Evolutionary conservation across 2,329 filamentous ascomycete genomes (phyloP).

Genomic region (Calonectria montana): DNA sequence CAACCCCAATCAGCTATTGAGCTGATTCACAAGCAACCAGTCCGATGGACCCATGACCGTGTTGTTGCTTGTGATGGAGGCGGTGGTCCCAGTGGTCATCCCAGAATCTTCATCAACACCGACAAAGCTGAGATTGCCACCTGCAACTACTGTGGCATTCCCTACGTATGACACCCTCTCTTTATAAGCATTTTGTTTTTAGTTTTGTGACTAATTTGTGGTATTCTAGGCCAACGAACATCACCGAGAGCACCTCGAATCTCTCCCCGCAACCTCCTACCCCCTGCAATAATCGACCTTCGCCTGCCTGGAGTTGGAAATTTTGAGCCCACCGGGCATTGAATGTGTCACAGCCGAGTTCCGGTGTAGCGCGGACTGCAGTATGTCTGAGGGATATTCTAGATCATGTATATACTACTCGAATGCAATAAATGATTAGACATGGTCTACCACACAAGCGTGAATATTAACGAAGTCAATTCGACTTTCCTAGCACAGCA

Average conservation of each 20-base stretch:
- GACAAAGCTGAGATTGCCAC: constrained; percentile 94
- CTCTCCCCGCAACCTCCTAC: constrained; percentile 83
- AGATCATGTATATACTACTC: constrained; percentile 40
- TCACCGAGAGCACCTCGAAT: constrained; percentile 85
- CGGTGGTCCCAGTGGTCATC: constrained; percentile 89
- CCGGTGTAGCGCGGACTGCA: constrained; percentile 29
- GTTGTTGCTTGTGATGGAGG: constrained; percentile 92
- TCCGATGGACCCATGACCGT: constrained; percentile 87
- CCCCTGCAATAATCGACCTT: constrained; percentile 70
- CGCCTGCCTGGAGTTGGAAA: constrained; percentile 25
- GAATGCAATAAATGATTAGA: constrained; percentile 39
- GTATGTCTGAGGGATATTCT: constrained; percentile 22
- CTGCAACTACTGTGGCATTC: constrained; percentile 94
- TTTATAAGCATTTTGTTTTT: not conserved
- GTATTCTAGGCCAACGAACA: constrained; percentile 85
- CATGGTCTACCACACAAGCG: not conserved
- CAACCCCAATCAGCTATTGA: constrained; percentile 91
- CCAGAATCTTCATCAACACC: constrained; percentile 95
- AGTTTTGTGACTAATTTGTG: constrained; percentile 16
- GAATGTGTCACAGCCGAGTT: constrained; percentile 20
- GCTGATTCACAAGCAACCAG: constrained; percentile 94
- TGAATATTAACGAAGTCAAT: not conserved
- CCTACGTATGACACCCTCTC: constrained; percentile 76
- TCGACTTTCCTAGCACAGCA: not conserved
- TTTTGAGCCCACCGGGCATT: constrained; percentile 21